These are phyloP conservation scores for Suillus plorans DNA, from an alignment of 768 basidiomycete genomes.

Conservation along the genomic window DNA sequence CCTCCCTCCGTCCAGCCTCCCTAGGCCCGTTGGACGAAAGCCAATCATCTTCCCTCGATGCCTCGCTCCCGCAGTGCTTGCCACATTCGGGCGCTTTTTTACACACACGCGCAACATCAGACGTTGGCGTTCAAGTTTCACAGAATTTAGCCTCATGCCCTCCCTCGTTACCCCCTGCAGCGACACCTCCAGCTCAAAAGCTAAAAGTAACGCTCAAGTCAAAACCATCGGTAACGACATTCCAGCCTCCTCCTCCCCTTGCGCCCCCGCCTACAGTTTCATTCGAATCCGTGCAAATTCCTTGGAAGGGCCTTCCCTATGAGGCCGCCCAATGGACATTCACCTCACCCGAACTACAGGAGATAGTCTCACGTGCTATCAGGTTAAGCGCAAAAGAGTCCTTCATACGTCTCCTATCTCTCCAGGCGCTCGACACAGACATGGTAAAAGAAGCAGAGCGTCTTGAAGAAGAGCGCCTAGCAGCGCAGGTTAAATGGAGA, in stretches of 20 bases:
- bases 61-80: constrained; percentile 8
- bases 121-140: constrained; percentile 17
- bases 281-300: constrained; percentile 57
- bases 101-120: neutral
- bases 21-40: constrained; percentile 1
- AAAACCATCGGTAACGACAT: constrained; percentile 21
- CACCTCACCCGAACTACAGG: constrained; percentile 56
- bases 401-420: constrained; percentile 67
- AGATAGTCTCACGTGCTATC: constrained; percentile 71
- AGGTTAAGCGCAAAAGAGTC: constrained; percentile 66
- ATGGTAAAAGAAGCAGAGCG: constrained; percentile 61
- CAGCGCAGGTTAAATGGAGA: constrained; percentile 64
- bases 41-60: neutral
- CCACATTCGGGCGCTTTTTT: neutral
- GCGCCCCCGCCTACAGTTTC: constrained; percentile 49
- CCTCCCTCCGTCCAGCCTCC: constrained; percentile 5
- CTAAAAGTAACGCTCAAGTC: constrained; percentile 10
- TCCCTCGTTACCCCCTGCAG: constrained; percentile 15
- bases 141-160: neutral
- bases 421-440: constrained; percentile 57
- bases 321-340: constrained; percentile 68
- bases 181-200: constrained; percentile 8
- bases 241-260: constrained; percentile 33
- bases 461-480: constrained; percentile 48
- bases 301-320: constrained; percentile 67